Evolutionary conservation across 371 early-diverging fungal genomes (phyloP).

Genomic region (Haplosporangium sp.): DNA sequence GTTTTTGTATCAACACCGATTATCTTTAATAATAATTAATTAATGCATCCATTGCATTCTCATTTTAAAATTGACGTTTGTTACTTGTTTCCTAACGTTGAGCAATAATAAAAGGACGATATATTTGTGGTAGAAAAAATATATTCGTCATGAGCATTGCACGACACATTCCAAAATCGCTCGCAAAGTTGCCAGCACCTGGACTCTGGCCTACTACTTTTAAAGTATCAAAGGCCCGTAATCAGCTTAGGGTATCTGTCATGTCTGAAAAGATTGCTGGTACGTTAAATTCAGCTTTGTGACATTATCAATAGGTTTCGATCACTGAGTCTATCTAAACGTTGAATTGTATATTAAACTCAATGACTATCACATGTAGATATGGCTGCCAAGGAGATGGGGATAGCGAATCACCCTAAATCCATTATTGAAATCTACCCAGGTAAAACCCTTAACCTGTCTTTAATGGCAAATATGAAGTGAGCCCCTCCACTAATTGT

Average conservation of each 20-base stretch:
- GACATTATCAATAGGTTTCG: too few relatives aligned
- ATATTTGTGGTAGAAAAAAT: too few relatives aligned
- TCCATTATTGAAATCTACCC: slow-evolving; percentile 41
- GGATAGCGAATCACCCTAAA: slow-evolving; percentile 14
- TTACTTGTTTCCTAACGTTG: too few relatives aligned
- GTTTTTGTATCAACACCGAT: too few relatives aligned
- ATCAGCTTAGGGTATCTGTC: slow-evolving; percentile 37
- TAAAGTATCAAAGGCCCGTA: slow-evolving; percentile 42
- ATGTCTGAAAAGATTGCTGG: slow-evolving; percentile 43
- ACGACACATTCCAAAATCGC: slow-evolving; percentile 16
- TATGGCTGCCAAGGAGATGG: slow-evolving; percentile 24
- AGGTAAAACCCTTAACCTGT: slow-evolving; percentile 13
- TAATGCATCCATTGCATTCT: too few relatives aligned
- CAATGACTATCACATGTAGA: slow-evolving; percentile 8
- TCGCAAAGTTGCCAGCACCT: slow-evolving; percentile 33
- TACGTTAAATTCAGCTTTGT: slow-evolving; percentile 2
- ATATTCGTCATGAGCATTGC: slow-evolving; percentile 11
- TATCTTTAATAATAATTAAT: too few relatives aligned
- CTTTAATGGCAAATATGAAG: too few relatives aligned
- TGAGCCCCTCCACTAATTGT: too few relatives aligned
- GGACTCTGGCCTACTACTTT: slow-evolving; percentile 29
- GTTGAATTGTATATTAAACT: too few relatives aligned
- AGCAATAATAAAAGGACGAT: too few relatives aligned
- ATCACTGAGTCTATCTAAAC: neutral
- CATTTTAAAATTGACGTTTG: too few relatives aligned